Conservation (phyloP, 2,329 filamentous ascomycete genomes). For the Periconia macrospinosa region DNA sequence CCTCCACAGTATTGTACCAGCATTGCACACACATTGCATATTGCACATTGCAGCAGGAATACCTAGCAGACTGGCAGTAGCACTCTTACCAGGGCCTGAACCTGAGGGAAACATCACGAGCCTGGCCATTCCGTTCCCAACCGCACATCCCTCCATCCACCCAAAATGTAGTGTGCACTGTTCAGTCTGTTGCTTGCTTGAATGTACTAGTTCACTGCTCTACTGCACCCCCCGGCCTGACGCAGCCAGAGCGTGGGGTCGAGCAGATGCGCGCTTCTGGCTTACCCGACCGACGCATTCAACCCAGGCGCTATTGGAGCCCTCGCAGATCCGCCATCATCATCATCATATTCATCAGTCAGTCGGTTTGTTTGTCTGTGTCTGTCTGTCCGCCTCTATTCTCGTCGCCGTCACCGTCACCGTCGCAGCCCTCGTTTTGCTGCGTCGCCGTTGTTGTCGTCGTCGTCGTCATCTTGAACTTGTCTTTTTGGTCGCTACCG, state of each 20-base stretch:
- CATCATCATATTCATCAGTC: neutral
- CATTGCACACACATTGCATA: no score
- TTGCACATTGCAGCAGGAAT: no score
- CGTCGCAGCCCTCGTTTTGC: neutral
- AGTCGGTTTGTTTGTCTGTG: neutral
- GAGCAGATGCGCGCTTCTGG: conserved; percentile 21
- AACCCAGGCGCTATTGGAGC: conserved; percentile 3
- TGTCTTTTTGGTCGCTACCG: neutral
- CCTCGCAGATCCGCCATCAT: conserved; percentile 5
- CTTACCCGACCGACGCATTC: conserved; percentile 1
- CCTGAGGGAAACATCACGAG: neutral
- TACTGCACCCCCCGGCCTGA: conserved; percentile 1
- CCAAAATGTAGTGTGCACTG: neutral
- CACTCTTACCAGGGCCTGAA: no score
- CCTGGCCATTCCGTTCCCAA: neutral
- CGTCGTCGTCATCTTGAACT: no score
- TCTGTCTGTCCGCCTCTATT: neutral
- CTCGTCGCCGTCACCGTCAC: neutral
- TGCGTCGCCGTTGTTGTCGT: no score
- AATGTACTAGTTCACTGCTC: neutral
- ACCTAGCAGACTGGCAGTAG: no score
- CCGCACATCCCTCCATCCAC: neutral
- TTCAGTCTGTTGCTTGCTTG: no score
- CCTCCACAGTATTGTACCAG: no score
- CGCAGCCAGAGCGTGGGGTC: conserved; percentile 42